These are phyloP conservation scores for Fusarium nanum DNA, from an alignment of 2,329 filamentous ascomycete genomes.

Conservation along the genomic window DNA sequence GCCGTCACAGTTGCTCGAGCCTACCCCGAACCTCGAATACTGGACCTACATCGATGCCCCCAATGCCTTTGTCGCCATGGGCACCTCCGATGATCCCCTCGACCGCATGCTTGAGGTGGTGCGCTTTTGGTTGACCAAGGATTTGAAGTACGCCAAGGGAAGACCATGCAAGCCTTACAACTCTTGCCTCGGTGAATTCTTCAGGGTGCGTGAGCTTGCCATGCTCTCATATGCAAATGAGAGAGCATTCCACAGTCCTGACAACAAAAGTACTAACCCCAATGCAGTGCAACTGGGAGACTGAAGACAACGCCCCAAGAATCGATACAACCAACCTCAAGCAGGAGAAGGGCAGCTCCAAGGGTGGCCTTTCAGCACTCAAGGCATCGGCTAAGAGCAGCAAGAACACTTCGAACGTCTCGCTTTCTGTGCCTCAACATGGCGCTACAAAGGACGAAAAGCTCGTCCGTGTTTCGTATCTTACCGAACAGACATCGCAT, in stretches of 20 bases:
- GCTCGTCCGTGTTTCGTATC: constrained; percentile 84
- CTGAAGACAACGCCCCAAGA: constrained; percentile 79
- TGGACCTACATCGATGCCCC: constrained; percentile 98
- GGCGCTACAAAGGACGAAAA: constrained; percentile 58
- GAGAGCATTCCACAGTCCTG: not conserved
- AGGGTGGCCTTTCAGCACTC: constrained; percentile 60
- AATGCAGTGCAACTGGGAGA: constrained; percentile 90
- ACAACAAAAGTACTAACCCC: constrained; percentile 28
- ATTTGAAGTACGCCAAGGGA: constrained; percentile 98
- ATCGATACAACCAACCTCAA: constrained; percentile 64
- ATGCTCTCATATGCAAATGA: not conserved
- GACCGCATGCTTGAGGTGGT: constrained; percentile 95
- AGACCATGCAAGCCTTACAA: constrained; percentile 99
- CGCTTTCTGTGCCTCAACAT: constrained; percentile 64
- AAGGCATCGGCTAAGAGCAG: constrained; percentile 59
- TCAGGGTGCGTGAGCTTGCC: constrained; percentile 73
- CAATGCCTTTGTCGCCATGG: constrained; percentile 85
- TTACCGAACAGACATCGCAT: constrained; percentile 98
- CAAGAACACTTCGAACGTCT: constrained; percentile 61
- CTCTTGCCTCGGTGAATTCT: constrained; percentile 96
- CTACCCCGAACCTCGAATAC: constrained; percentile 96
- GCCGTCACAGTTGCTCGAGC: constrained; percentile 93
- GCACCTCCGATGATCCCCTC: constrained; percentile 89
- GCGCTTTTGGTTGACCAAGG: constrained; percentile 99
- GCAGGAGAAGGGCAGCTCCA: constrained; percentile 51